These are phyloP conservation scores for Avena atlantica DNA, from an alignment of 176 grass and related monocot species.

Conservation along the genomic window DNA sequence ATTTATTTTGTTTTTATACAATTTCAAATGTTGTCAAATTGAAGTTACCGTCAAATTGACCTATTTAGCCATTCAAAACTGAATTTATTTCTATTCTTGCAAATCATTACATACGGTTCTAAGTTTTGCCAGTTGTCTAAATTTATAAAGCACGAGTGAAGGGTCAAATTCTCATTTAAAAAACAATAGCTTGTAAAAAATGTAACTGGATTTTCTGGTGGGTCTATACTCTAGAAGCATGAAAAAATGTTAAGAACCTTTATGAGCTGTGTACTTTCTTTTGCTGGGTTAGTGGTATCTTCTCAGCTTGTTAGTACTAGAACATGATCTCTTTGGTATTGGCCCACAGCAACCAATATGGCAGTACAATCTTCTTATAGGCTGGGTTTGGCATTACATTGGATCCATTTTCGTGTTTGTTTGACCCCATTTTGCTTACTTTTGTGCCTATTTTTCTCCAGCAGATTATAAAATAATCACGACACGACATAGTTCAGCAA, in stretches of 20 bases:
- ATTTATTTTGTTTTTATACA: conserved; percentile 6
- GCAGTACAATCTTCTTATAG: not conserved
- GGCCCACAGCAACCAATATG: not conserved
- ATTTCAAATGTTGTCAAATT: not conserved
- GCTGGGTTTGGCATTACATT: not conserved
- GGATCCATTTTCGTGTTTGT: not conserved
- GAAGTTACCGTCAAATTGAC: not conserved
- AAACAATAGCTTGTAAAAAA: not conserved
- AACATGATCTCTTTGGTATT: not conserved
- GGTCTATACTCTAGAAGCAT: not conserved
- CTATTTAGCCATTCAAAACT: not conserved
- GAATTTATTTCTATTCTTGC: not conserved
- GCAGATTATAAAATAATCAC: not conserved
- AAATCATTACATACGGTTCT: not conserved
- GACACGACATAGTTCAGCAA: not conserved
- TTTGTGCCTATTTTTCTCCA: not conserved
- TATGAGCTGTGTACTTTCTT: not conserved
- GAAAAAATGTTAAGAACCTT: not conserved
- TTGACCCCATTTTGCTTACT: not conserved
- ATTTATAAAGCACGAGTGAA: not conserved
- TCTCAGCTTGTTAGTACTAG: conserved; percentile 10
- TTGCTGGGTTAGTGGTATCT: not conserved
- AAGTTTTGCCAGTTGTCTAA: not conserved
- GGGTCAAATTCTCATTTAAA: not conserved
- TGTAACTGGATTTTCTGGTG: not conserved